phyloP scores from a whole-genome alignment of 768 basidiomycete genomes.

The Mycena haematopus region DNA sequence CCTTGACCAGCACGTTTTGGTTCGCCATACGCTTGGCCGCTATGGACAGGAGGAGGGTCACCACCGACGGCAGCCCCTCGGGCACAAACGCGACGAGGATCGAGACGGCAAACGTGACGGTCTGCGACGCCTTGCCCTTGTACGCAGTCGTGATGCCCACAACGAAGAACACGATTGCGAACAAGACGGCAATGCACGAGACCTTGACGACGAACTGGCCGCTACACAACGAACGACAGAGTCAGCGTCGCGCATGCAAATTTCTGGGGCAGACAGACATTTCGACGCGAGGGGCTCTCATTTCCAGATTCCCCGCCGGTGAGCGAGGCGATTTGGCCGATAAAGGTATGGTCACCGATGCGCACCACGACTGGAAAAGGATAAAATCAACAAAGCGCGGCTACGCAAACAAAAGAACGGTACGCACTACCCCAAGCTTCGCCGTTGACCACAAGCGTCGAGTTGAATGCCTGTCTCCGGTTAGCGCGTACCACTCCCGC shows the following conservation, averaged over 20 bases:
- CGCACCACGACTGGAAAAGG: constrained; percentile 59
- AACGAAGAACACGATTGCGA: constrained; percentile 68
- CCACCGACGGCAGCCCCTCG: constrained; percentile 66
- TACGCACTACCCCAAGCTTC: constrained; percentile 70
- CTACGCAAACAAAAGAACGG: not conserved
- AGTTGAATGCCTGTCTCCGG: constrained; percentile 64
- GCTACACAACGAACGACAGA: constrained; percentile 36
- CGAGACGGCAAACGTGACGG: constrained; percentile 62
- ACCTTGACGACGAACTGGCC: constrained; percentile 67
- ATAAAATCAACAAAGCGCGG: not conserved
- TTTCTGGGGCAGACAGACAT: constrained; percentile 48
- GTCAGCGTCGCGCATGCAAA: constrained; percentile 4
- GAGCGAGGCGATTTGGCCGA: constrained; percentile 72
- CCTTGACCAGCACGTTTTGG: constrained; percentile 76
- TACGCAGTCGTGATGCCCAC: constrained; percentile 73
- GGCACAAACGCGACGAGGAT: constrained; percentile 59
- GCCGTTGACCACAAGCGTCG: constrained; percentile 72
- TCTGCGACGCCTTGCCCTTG: constrained; percentile 63
- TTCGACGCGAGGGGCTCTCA: constrained; percentile 67
- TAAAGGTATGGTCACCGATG: constrained; percentile 71
- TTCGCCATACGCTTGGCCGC: constrained; percentile 76
- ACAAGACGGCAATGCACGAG: constrained; percentile 64
- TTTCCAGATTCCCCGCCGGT: constrained; percentile 71
- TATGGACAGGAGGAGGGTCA: constrained; percentile 70
- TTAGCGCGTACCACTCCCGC: too few species aligned